phyloP scores from a whole-genome alignment of 2,329 filamentous ascomycete genomes.

The Fonsecaea pedrosoi region DNA sequence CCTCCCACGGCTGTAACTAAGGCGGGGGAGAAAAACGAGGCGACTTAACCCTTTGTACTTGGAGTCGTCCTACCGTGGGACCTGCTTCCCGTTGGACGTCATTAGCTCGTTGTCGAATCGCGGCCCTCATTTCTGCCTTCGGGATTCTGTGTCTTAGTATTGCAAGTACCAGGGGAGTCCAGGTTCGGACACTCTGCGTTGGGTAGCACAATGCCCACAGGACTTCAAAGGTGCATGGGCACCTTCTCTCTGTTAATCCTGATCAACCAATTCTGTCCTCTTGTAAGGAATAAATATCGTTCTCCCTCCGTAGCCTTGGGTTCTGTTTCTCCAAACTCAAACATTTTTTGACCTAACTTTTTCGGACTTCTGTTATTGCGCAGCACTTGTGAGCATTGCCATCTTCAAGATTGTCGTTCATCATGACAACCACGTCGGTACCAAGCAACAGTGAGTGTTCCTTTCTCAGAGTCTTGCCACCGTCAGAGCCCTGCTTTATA shows the following conservation, averaged over 20 bases:
- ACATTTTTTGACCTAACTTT: background rate
- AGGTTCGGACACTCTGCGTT: background rate
- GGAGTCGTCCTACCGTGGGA: background rate
- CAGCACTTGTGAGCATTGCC: background rate
- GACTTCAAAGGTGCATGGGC: background rate
- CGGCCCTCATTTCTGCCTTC: background rate
- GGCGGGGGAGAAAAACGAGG: background rate
- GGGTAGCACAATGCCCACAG: background rate
- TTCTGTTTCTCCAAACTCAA: background rate
- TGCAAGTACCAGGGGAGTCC: background rate
- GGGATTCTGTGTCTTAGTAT: too few species aligned
- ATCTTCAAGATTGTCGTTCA: background rate
- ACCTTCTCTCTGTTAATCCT: background rate
- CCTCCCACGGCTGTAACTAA: too few species aligned
- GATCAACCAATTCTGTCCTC: background rate
- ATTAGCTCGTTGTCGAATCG: background rate
- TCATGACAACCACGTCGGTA: background rate
- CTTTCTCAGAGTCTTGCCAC: background rate
- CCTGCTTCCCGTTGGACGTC: background rate
- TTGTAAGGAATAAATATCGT: background rate
- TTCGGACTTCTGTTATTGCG: too few species aligned
- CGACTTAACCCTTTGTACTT: background rate
- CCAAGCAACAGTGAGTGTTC: constrained; percentile 4
- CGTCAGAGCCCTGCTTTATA: background rate
- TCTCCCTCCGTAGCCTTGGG: background rate